phyloP scores from a whole-genome alignment of 805 yeast species.

The Teunomyces atbi region DNA sequence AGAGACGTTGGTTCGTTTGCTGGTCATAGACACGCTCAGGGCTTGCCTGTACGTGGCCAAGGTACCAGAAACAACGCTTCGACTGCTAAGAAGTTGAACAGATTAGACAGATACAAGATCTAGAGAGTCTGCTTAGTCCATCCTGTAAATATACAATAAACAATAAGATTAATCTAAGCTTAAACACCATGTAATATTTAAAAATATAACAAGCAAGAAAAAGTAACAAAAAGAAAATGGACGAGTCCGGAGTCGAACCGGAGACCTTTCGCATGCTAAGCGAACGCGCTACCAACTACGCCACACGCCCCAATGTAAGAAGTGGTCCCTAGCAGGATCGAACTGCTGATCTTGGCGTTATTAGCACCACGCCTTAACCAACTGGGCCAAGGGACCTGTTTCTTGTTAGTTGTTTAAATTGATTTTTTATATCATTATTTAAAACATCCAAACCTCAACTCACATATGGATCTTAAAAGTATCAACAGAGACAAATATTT shows the following conservation, averaged over 20 bases:
- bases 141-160: neutral
- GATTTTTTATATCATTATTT: neutral
- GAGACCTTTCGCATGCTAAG: slow-evolving; percentile 69
- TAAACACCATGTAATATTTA: neutral
- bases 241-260: slow-evolving; percentile 78
- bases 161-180: neutral
- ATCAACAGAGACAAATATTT: too few species aligned
- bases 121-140: slow-evolving; percentile 1
- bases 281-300: slow-evolving; percentile 83
- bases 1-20: slow-evolving; percentile 78
- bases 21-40: slow-evolving; percentile 87
- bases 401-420: neutral
- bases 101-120: slow-evolving; percentile 53
- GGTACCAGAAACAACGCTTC: slow-evolving; percentile 85
- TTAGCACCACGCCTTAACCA: slow-evolving; percentile 62
- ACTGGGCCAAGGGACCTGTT: slow-evolving; percentile 56
- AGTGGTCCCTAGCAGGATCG: slow-evolving; percentile 37
- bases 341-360: slow-evolving; percentile 52
- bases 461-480: too few species aligned
- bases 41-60: slow-evolving; percentile 72
- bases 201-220: neutral
- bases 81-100: slow-evolving; percentile 86
- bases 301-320: slow-evolving; percentile 58
- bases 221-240: slow-evolving; percentile 39
- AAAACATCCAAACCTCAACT: neutral